phyloP scores from a whole-genome alignment of 1,284 basidiomycete genomes.

The Ganoderma resinaceum region DNA sequence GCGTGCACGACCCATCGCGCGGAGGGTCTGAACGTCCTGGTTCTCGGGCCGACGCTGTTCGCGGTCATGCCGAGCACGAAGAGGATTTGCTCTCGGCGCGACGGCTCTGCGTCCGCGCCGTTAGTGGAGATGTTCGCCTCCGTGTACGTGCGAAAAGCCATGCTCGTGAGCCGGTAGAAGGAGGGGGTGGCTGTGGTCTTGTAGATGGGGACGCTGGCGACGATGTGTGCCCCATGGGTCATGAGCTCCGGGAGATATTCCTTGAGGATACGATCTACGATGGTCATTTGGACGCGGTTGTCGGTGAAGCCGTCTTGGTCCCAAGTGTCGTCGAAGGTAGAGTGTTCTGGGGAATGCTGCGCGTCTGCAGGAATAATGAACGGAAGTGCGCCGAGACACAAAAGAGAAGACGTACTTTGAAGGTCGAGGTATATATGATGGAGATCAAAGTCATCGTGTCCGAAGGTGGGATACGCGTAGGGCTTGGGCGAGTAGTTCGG shows the following conservation, averaged over 20 bases:
- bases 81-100: conserved; percentile 30
- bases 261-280: conserved; percentile 8
- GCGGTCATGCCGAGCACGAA: conserved; percentile 38
- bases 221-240: conserved; percentile 31
- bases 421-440: conserved; percentile 37
- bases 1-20: conserved; percentile 34
- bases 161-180: conserved; percentile 31
- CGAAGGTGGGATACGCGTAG: conserved; percentile 12
- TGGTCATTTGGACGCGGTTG: conserved; percentile 8
- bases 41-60: neutral
- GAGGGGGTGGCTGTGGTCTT: conserved; percentile 9
- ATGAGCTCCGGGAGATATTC: conserved; percentile 33
- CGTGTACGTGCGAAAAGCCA: conserved; percentile 33
- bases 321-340: conserved; percentile 29
- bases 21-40: conserved; percentile 21
- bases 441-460: conserved; percentile 19
- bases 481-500: conserved; percentile 7
- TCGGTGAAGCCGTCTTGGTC: conserved; percentile 31
- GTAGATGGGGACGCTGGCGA: conserved; percentile 36
- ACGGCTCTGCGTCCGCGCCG: conserved; percentile 16
- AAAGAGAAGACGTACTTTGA: conserved; percentile 27
- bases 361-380: conserved; percentile 20
- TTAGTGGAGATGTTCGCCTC: conserved; percentile 1
- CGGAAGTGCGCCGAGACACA: neutral
- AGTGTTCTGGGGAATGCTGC: conserved; percentile 31